A percentile compares a stretch with the other conserved stretches of the same genome.
These are phyloP conservation scores for Jacaranda copaia DNA, from an alignment of 257 asterid genomes.

Conservation along the genomic window DNA sequence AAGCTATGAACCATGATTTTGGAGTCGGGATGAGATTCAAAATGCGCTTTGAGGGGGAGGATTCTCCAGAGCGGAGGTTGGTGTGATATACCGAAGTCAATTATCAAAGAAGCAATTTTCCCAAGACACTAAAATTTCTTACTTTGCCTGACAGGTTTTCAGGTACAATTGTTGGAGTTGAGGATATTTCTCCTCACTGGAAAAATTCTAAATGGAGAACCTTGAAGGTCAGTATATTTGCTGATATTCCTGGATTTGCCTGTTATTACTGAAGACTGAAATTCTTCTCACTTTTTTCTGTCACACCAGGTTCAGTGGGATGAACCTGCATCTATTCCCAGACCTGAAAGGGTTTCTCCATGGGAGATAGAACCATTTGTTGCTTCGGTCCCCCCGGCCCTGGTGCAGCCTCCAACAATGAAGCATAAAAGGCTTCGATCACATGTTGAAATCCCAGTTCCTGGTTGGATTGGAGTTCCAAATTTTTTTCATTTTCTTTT, in stretches of 20 bases:
- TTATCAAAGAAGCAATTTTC: slow-evolving; percentile 1
- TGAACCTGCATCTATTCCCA: slow-evolving; percentile 64
- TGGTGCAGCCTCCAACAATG: slow-evolving; percentile 46
- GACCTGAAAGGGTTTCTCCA: slow-evolving; percentile 84
- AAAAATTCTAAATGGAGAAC: slow-evolving; percentile 75
- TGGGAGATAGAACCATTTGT: slow-evolving; percentile 86
- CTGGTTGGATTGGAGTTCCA: slow-evolving; percentile 47
- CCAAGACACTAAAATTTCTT: slow-evolving; percentile 16
- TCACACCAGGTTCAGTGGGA: slow-evolving; percentile 81
- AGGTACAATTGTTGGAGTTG: slow-evolving; percentile 79
- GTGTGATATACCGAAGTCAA: background rate
- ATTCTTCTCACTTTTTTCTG: background rate
- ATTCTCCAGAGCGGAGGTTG: slow-evolving; percentile 84
- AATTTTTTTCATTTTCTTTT: background rate
- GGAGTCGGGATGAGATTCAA: slow-evolving; percentile 82
- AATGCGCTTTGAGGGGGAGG: slow-evolving; percentile 86
- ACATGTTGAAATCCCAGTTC: slow-evolving; percentile 50
- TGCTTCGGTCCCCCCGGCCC: slow-evolving; percentile 51
- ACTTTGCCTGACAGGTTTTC: slow-evolving; percentile 59
- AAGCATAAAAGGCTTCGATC: slow-evolving; percentile 67
- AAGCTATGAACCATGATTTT: slow-evolving; percentile 63
- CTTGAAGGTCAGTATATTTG: slow-evolving; percentile 58
- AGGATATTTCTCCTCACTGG: slow-evolving; percentile 71
- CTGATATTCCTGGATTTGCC: background rate
- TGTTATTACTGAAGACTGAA: slow-evolving; percentile 21